Base-by-base conservation (phyloP, 192 early-diverging fungal species). In the Podila epigama region DNA sequence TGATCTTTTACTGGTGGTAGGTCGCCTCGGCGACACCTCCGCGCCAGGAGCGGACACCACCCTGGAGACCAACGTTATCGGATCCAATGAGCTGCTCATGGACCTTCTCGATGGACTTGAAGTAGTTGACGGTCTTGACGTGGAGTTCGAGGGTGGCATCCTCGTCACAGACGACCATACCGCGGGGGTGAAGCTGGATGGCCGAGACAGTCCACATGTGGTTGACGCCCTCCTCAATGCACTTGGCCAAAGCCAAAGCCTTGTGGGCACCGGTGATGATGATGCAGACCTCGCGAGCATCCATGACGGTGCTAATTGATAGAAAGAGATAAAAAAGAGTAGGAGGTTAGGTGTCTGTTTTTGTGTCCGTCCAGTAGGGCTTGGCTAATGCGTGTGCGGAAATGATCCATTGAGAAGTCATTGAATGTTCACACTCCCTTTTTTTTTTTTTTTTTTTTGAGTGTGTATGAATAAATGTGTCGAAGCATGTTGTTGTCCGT, bases 161-260 rank as follows among this genome's bases (percentile, higher is more conserved):
- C 69, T 95, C 93, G 72, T 95, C 93, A 68, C 93, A 95, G 27
- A 92, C 91, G 75, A 94, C 88, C 77, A 94, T 85, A 27, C 90
- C 89, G 66, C 89, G 88, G 35, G 92, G 89, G 61, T 94, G 92
- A 29, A 90, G 81, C 80, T 94, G 92, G 80, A 94, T 90, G 54
- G 92, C 93, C 29, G 91, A 93, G 35, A 95, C 92, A 27, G 92
- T 93, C 91, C 91, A 95, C 92, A 94, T 94, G 81, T 93, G 92
- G 84, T 95, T 95, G 50, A 95, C 90, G 27, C 92, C 84, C 69
- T 83, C 85, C 70, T 89, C 93, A 65, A 94, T 91, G 79, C 92
- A 93, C 83, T 94, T 93, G 58, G 92, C 91, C 44, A 94, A 82
- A 3, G 93, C 92, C 52, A 90, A 80, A 22, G 92, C 91, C 79